Percentiles rank a stretch among this genome's conserved stretches.
phyloP scores from a whole-genome alignment of 179 eudicot genomes.

The Vitellaria paradoxa region DNA sequence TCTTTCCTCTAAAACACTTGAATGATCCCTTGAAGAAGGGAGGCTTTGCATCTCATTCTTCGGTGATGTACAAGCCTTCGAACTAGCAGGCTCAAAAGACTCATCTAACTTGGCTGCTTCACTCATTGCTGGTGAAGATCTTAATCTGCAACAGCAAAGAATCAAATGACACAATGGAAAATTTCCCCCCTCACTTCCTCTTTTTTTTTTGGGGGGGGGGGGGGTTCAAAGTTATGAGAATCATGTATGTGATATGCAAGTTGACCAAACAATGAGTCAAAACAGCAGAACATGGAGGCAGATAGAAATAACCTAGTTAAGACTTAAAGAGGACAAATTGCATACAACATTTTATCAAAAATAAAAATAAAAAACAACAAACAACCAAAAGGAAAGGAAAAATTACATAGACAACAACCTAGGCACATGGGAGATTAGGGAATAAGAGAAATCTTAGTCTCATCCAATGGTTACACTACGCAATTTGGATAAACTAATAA shows the following conservation, averaged over 20 bases:
- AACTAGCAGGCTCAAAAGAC: constrained; percentile 29
- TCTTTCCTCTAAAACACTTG: constrained; percentile 43
- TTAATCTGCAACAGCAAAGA: constrained; percentile 33
- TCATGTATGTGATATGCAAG: background rate
- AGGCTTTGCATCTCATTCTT: constrained; percentile 41
- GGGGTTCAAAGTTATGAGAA: background rate
- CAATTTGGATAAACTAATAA: background rate
- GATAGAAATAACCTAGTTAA: background rate
- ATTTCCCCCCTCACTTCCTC: background rate
- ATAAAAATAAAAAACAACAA: too few relatives aligned
- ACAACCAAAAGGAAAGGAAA: background rate
- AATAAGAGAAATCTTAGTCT: background rate
- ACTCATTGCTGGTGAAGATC: constrained; percentile 33
- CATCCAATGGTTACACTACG: background rate
- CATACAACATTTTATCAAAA: background rate
- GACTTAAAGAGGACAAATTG: background rate
- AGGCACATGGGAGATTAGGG: background rate
- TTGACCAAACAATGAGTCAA: background rate
- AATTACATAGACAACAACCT: background rate
- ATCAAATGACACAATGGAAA: background rate
- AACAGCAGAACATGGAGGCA: background rate
- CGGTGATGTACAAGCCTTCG: constrained; percentile 32
- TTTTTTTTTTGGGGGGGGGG: background rate
- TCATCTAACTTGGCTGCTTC: constrained; percentile 36
- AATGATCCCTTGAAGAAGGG: constrained; percentile 28